phyloP scores from a whole-genome alignment of 345 rosid genomes.

The Tarenaya hassleriana region DNA sequence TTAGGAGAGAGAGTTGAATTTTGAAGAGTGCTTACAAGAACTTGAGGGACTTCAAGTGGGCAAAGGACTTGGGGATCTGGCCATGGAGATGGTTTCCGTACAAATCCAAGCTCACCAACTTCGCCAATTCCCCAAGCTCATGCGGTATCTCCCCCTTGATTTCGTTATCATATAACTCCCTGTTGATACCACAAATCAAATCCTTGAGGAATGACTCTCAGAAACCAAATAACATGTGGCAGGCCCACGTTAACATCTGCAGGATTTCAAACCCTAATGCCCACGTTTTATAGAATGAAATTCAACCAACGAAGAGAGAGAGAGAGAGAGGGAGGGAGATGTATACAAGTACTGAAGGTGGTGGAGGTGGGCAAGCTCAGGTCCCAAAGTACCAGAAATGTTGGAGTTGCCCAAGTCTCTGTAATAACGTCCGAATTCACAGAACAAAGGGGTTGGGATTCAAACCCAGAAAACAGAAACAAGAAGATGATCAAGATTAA shows the following conservation, averaged over 20 bases:
- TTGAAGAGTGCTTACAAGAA: slow-evolving; percentile 45
- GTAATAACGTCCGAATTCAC: slow-evolving; percentile 16
- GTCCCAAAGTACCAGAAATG: slow-evolving; percentile 58
- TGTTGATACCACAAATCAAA: no score
- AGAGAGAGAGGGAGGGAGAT: background rate
- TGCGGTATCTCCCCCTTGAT: slow-evolving; percentile 50
- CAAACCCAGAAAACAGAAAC: background rate
- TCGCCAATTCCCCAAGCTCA: slow-evolving; percentile 54
- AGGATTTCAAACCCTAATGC: no score
- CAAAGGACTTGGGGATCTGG: slow-evolving; percentile 51
- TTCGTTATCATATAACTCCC: slow-evolving; percentile 62
- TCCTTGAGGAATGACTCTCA: no score
- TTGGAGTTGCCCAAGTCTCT: slow-evolving; percentile 77
- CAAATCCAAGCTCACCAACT: slow-evolving; percentile 62
- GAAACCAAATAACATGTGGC: no score
- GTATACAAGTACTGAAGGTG: slow-evolving; percentile 61
- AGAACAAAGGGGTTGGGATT: background rate
- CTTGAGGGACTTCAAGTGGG: slow-evolving; percentile 50
- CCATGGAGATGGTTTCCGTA: slow-evolving; percentile 61
- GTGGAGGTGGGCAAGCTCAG: slow-evolving; percentile 58
- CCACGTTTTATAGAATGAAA: no score
- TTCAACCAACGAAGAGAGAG: no score
- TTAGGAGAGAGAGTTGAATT: background rate
- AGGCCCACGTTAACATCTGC: no score
- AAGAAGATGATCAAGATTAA: background rate